Evolutionary conservation across 2,329 filamentous ascomycete species (phyloP).

Genomic region (Sclerotinia spermophila): DNA sequence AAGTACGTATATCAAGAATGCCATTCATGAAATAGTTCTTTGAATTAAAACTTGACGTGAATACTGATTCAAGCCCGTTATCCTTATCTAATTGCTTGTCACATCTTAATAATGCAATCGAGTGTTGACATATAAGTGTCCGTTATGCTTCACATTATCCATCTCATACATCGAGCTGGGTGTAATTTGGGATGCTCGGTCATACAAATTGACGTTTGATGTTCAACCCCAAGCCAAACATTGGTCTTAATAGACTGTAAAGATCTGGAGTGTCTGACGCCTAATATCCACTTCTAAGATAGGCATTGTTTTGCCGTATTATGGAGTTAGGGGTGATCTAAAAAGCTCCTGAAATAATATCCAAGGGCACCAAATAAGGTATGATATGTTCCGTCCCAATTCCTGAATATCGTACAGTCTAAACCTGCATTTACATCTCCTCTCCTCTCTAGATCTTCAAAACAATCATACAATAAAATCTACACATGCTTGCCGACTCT

Average conservation of each 20-base stretch:
- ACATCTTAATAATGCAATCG: not conserved
- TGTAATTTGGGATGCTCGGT: not conserved
- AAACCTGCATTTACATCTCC: not conserved
- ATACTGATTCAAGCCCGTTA: not conserved
- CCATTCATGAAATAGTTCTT: not conserved
- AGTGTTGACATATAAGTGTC: not conserved
- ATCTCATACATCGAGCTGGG: not conserved
- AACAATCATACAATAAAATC: not conserved
- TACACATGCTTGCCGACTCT: constrained; percentile 12
- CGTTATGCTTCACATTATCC: not conserved
- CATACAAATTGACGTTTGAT: not conserved
- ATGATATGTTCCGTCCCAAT: not conserved
- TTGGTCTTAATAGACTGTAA: not conserved
- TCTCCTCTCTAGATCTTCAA: not conserved
- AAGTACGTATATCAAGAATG: not conserved
- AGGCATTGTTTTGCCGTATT: not conserved
- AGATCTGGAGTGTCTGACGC: not conserved
- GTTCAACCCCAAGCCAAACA: not conserved
- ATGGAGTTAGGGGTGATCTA: no score
- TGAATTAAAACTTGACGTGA: not conserved
- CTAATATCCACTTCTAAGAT: not conserved
- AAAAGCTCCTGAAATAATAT: not conserved
- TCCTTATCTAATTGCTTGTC: no score
- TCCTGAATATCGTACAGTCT: not conserved
- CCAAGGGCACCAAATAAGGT: not conserved